Evolutionary conservation across 2,329 filamentous ascomycete genomes (phyloP).

Genomic region (Monosporascus sp.): DNA sequence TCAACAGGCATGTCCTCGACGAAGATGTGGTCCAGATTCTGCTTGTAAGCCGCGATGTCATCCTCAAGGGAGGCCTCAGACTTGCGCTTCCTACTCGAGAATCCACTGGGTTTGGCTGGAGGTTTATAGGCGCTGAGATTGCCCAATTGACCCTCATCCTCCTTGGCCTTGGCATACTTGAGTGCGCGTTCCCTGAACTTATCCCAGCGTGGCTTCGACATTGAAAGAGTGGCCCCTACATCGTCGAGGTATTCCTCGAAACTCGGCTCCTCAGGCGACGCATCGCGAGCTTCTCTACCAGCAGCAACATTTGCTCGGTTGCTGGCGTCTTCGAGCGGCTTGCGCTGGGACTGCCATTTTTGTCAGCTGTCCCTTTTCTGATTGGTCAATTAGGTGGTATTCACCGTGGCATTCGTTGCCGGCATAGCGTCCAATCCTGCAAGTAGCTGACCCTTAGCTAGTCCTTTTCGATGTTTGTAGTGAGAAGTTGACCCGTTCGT

Average conservation of each 20-base stretch:
- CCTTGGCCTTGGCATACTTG: neutral
- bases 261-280: neutral
- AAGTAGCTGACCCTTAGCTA: neutral
- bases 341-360: slow-evolving; percentile 1
- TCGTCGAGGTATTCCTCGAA: too few relatives aligned
- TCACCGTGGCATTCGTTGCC: neutral
- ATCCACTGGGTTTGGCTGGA: neutral
- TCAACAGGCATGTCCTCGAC: slow-evolving; percentile 1
- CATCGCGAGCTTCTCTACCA: slow-evolving; percentile 8
- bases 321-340: slow-evolving; percentile 21
- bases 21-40: slow-evolving; percentile 9
- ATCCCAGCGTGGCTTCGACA: too few relatives aligned
- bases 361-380: neutral
- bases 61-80: slow-evolving; percentile 15
- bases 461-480: neutral
- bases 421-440: neutral
- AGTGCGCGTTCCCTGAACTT: too few relatives aligned
- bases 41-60: slow-evolving; percentile 17
- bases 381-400: neutral
- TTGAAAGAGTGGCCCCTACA: too few relatives aligned
- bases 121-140: neutral
- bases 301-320: slow-evolving; percentile 22
- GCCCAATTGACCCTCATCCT: neutral
- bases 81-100: slow-evolving; percentile 15
- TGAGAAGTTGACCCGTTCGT: neutral